A percentile compares a stretch with the other conserved stretches of the same genome.
Evolutionary conservation across 2,329 filamentous ascomycete species (phyloP).

Genomic region (Verticillium klebahnii): DNA sequence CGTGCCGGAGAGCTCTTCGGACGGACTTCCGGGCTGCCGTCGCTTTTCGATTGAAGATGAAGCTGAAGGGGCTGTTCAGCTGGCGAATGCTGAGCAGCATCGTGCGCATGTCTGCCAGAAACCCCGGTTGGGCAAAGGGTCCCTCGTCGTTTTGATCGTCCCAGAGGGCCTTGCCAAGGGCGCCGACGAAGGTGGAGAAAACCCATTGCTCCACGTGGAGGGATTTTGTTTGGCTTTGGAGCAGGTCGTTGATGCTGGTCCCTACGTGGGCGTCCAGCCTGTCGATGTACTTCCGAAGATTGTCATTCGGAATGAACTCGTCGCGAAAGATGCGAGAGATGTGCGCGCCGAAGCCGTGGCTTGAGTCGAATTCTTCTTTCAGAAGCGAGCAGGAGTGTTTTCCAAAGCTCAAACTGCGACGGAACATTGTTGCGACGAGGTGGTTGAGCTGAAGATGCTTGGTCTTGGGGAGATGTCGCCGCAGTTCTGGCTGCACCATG

Average conservation of each 20-base stretch:
- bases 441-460: constrained; percentile 2
- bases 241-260: background rate
- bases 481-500: constrained; percentile 2
- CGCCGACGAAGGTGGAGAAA: constrained; percentile 6
- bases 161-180: constrained; percentile 8
- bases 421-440: constrained; percentile 6
- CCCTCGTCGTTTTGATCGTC: constrained; percentile 3
- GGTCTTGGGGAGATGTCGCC: constrained; percentile 3
- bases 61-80: background rate
- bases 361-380: constrained; percentile 5
- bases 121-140: background rate
- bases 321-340: constrained; percentile 9
- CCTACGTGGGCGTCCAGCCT: constrained; percentile 4
- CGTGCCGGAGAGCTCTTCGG: background rate
- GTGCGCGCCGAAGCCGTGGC: constrained; percentile 1
- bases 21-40: background rate
- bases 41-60: background rate
- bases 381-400: constrained; percentile 5
- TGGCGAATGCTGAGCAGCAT: background rate
- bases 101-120: background rate
- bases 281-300: constrained; percentile 4
- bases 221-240: background rate
- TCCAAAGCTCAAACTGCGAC: constrained; percentile 6
- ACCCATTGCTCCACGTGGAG: constrained; percentile 10
- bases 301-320: constrained; percentile 8